These are phyloP conservation scores for Trichosanthes truncata DNA, from an alignment of 306 rosid genomes.

Conservation along the genomic window DNA sequence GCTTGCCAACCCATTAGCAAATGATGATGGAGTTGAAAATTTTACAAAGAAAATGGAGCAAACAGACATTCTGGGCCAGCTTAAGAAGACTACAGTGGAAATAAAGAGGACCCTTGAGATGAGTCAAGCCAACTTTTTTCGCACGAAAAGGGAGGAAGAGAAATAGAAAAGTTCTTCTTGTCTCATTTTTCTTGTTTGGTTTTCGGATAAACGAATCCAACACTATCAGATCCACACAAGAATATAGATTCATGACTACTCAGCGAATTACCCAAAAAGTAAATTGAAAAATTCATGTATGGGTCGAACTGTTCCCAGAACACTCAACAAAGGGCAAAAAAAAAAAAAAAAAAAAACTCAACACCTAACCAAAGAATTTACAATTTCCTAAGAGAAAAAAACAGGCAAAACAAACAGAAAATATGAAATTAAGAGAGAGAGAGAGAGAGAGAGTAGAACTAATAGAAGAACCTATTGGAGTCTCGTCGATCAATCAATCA, in stretches of 20 bases:
- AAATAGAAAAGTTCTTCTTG: slow-evolving; percentile 1
- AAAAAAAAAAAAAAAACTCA: not conserved
- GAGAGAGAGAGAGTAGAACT: not conserved
- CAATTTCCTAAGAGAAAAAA: not conserved
- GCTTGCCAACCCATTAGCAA: not conserved
- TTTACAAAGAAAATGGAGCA: not conserved
- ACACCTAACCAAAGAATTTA: not conserved
- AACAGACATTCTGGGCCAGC: slow-evolving; percentile 1
- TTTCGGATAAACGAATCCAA: not conserved
- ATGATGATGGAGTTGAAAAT: not conserved
- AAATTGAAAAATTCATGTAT: not conserved
- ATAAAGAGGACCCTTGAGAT: not conserved
- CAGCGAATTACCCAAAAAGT: not conserved
- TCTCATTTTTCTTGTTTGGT: not conserved
- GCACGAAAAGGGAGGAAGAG: not conserved
- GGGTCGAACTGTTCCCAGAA: not conserved
- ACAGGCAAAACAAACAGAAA: not conserved
- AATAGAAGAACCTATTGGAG: not conserved
- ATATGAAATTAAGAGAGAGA: not conserved
- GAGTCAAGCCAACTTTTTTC: not conserved
- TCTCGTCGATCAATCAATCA: not conserved
- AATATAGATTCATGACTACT: not conserved
- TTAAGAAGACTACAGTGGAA: not conserved
- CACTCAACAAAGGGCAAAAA: not conserved
- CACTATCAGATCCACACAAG: slow-evolving; percentile 10